A percentile compares a stretch with the other conserved stretches of the same genome.
phyloP scores from a whole-genome alignment of 2,329 filamentous ascomycete genomes.

The Thelonectria discophora region DNA sequence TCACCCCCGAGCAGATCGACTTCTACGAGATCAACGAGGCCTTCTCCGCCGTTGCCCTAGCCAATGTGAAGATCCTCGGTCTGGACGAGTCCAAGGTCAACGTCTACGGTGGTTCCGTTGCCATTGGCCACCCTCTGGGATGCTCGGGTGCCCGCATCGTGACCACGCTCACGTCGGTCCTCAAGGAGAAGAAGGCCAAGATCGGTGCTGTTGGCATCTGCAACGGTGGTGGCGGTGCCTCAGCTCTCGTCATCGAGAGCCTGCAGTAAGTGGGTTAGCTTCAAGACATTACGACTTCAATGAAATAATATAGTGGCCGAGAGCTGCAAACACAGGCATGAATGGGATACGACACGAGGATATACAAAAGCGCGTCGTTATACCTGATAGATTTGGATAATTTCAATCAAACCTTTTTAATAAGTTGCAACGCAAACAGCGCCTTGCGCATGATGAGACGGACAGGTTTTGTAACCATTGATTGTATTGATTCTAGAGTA shows the following conservation, averaged over 20 bases:
- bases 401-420: conserved; percentile 20
- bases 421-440: background rate
- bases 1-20: conserved; percentile 81
- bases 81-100: conserved; percentile 89
- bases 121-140: conserved; percentile 93
- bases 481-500: conserved; percentile 32
- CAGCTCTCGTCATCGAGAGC: conserved; percentile 88
- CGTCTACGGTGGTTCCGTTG: conserved; percentile 92
- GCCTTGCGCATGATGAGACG: background rate
- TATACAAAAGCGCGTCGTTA: conserved; percentile 30
- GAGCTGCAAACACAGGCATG: conserved; percentile 19
- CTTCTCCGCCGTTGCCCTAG: conserved; percentile 94
- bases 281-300: conserved; percentile 38
- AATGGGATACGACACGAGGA: conserved; percentile 28
- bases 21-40: conserved; percentile 99
- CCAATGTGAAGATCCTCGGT: conserved; percentile 91
- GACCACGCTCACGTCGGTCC: conserved; percentile 86
- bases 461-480: background rate
- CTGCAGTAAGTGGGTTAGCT: conserved; percentile 57
- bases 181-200: conserved; percentile 92
- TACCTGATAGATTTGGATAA: conserved; percentile 34
- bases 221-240: conserved; percentile 96
- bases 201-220: conserved; percentile 95
- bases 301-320: conserved; percentile 27
- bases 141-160: conserved; percentile 94